Conservation (phyloP, 768 basidiomycete species). For the Galerina marginata region DNA sequence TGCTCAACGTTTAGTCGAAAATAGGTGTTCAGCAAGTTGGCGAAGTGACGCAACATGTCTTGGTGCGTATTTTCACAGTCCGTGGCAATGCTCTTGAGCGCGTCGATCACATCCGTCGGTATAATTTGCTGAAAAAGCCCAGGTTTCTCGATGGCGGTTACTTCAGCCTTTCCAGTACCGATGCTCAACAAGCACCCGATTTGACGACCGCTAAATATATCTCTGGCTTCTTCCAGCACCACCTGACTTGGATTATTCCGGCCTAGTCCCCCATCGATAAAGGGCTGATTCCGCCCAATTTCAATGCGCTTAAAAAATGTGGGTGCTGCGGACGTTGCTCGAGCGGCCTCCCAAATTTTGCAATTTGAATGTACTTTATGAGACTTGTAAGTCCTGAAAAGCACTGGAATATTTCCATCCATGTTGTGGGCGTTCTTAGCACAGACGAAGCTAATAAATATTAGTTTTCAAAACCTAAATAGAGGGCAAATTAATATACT, state of each 20-base stretch:
- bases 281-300: neutral
- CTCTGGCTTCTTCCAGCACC: neutral
- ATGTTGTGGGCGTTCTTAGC: neutral
- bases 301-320: constrained; percentile 3
- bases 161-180: neutral
- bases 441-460: constrained; percentile 1
- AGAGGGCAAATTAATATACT: too few species aligned
- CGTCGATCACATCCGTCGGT: neutral
- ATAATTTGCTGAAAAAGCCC: neutral
- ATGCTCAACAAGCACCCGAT: neutral
- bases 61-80: too few species aligned
- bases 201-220: neutral
- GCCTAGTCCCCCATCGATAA: neutral
- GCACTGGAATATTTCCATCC: too few species aligned
- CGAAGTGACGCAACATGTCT: too few species aligned
- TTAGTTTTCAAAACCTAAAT: neutral
- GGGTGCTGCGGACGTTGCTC: constrained; percentile 5
- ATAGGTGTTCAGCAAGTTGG: too few species aligned
- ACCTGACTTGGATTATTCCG: neutral
- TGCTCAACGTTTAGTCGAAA: too few species aligned
- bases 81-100: too few species aligned
- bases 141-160: neutral
- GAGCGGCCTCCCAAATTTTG: constrained; percentile 2
- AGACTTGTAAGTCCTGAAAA: too few species aligned
- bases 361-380: neutral